phyloP scores from a whole-genome alignment of 768 basidiomycete species.

The Sporobolomyces phaffii region DNA sequence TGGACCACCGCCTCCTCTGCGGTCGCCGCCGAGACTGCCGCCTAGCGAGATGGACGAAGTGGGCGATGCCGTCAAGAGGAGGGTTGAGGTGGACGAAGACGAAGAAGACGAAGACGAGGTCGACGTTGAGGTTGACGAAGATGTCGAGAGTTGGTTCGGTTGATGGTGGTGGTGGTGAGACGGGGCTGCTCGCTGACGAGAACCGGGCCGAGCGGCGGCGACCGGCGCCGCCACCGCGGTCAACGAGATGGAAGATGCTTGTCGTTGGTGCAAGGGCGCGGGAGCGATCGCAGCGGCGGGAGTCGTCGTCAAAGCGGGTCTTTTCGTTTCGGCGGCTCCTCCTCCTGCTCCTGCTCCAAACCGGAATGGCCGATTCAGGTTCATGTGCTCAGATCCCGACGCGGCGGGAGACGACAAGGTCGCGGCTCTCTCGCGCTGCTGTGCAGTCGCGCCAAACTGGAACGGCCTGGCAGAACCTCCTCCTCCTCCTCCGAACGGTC shows the following conservation, averaged over 20 bases:
- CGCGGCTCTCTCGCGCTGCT: too few relatives aligned
- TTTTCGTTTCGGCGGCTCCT: neutral
- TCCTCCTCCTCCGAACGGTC: slow-evolving; percentile 12
- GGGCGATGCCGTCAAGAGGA: slow-evolving; percentile 7
- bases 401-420: too few relatives aligned
- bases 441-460: too few relatives aligned
- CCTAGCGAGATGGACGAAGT: slow-evolving; percentile 7
- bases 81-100: neutral
- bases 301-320: neutral
- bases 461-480: too few relatives aligned
- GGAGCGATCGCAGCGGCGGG: too few relatives aligned
- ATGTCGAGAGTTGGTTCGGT: slow-evolving; percentile 3
- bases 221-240: too few relatives aligned
- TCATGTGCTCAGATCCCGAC: too few relatives aligned
- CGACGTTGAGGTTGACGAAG: neutral
- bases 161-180: neutral
- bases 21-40: too few relatives aligned
- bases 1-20: too few relatives aligned
- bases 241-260: slow-evolving; percentile 7
- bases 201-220: too few relatives aligned
- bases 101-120: neutral
- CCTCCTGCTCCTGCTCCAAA: neutral
- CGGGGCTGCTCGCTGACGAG: neutral
- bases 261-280: neutral
- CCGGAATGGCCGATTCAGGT: neutral